Evolutionary conservation across 2,329 filamentous ascomycete genomes (phyloP), one percentile per base, ranked within the genome.

Genomic region (Colletotrichum siamense): DNA sequence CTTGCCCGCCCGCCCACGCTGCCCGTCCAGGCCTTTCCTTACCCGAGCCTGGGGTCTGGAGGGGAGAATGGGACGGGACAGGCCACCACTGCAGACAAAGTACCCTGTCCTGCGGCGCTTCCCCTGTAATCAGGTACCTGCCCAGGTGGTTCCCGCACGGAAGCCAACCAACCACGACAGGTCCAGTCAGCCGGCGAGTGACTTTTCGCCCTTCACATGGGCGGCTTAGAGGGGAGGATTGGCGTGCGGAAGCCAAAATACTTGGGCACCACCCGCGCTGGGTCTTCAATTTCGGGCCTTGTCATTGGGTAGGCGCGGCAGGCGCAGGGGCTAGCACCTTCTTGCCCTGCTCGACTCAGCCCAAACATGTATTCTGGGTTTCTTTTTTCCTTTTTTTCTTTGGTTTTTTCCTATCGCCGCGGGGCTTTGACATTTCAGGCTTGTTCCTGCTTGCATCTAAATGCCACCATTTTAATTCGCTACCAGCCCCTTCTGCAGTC

Each of bases 301-400:
- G 49, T 61, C 13, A 77, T 77, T 77, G 76, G 76, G 74, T 49
- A 77, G 76, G 76, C 76, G 69, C 69, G 76, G 74, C 57, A 77
- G 76, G 76, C 76, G 69, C 69, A 67, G 66, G 65, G 69, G 69
- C 64, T 76, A 59, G 28, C 18, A 28, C 55, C 22, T 22, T 52
- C 55, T 77, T 68, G 66, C 74, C 76, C 26, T 74, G 73, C 68
- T 52, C 63, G 15, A 68, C 49, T 77, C 75, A 77, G 75, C 75
- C 72, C 75, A 61, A 74, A 28, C 39, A 49, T 49, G 18, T 36
- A 61, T 59, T 57, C 70, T 73, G 39, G 69, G 30, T 22, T 63
- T 28, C 16, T 28, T 32, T 30, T 30, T 32, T 3, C 30, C 7
- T 61, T 32, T 61, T 30, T n/a, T 12, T 5, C 28, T 32, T 28